phyloP scores from a whole-genome alignment of 192 early-diverging fungal genomes.

The Lunasporangiospora selenospora region DNA sequence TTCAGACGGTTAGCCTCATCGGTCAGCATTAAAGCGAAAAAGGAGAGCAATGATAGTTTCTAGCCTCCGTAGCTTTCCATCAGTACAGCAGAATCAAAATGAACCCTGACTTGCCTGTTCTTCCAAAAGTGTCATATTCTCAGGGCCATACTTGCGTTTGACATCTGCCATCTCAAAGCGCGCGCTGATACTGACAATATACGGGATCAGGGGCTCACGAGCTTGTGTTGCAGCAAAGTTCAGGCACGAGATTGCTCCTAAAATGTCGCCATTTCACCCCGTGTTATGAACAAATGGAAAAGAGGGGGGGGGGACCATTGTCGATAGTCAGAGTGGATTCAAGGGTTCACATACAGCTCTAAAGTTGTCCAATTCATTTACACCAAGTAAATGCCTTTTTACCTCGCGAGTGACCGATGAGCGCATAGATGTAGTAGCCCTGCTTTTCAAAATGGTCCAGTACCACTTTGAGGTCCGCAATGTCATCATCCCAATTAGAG shows the following conservation, averaged over 20 bases:
- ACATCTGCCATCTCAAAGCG: conserved; percentile 41
- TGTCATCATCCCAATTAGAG: conserved; percentile 44
- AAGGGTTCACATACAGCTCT: neutral
- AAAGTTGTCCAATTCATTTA: neutral
- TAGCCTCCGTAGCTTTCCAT: neutral
- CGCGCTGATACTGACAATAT: conserved; percentile 34
- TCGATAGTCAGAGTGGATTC: too few relatives aligned
- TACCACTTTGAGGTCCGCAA: conserved; percentile 43
- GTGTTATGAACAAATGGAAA: neutral
- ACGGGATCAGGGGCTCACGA: conserved; percentile 39
- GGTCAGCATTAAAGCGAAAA: neutral
- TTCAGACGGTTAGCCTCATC: too few relatives aligned
- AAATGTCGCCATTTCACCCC: too few relatives aligned
- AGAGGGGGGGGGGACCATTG: neutral
- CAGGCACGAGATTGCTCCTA: conserved; percentile 34
- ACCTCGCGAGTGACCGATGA: conserved; percentile 53
- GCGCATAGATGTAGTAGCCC: conserved; percentile 40
- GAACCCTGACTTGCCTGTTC: conserved; percentile 17
- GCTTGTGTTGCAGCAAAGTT: conserved; percentile 33
- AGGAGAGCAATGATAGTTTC: neutral
- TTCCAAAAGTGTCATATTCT: conserved; percentile 25
- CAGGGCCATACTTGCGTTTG: conserved; percentile 38
- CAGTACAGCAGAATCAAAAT: neutral
- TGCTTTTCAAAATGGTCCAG: conserved; percentile 36
- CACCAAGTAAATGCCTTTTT: neutral